Evolutionary conservation across 1,139 yeast genomes (phyloP), one percentile per base, ranked within the genome.

Genomic region (Meyerozyma athensensis): DNA sequence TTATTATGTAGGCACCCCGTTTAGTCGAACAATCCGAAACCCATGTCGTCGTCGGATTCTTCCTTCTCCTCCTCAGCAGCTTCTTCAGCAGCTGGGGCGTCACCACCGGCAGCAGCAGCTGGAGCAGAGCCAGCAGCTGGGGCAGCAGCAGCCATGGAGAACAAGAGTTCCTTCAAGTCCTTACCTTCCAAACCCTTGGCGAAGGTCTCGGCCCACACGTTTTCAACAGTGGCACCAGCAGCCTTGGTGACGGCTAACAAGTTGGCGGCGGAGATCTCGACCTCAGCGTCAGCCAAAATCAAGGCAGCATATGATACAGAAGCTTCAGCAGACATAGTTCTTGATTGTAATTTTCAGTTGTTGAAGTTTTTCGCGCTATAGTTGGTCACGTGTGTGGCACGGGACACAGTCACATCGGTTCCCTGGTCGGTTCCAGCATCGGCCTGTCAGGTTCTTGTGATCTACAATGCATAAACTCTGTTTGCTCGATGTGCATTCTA

Each of bases 161-260:
- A 78, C 66, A 86, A 77, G 67, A 87, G 77, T 63, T 86, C 90
- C 81, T 90, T 90, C 68, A 92, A 75, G 81, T 90, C 81, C 79
- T 86, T 86, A 69, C 97, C 97, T 72, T 84, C 95, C 63, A 92
- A 81, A 66, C 97, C 97, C 79, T 86, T 85, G 63, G 97, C 94
- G 77, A 76, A 92, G 62, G 86, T 80, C 62, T 86, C 89, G 64
- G 96, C 86, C 97, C 97, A 90, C 76, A 86, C 78, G 73, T 72
- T 52, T 48, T 89, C 96, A 62, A 87, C 83, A 49, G 76, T 72
- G 59, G 92, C 87, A 72, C 92, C 90, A 60, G 96, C 96, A 58
- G 96, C 90, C 69, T 81, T 73, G 72, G 89, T 72, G 69, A 87
- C 71, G 58, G 96, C 72, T 65, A 76, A 67, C 65, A 92, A 79